A percentile compares a stretch with the other conserved stretches of the same genome.
Evolutionary conservation across 2,329 filamentous ascomycete species (phyloP).

Genomic region (Trichoderma citrinoviride): DNA sequence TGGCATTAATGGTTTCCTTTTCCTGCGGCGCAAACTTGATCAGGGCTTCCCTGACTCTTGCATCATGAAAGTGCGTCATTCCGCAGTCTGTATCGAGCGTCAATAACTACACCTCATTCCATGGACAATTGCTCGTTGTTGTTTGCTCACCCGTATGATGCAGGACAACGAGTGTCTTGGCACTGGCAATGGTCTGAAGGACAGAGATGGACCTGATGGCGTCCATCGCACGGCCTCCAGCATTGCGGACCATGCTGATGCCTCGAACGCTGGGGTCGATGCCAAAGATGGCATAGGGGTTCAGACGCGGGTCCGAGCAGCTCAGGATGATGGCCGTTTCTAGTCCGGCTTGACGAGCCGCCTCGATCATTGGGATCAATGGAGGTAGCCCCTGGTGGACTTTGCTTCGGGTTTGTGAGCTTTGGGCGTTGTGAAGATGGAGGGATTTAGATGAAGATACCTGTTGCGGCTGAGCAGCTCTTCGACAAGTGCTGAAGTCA

Average conservation of each 20-base stretch:
- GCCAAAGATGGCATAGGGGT: background rate
- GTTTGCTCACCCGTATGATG: background rate
- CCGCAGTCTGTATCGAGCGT: background rate
- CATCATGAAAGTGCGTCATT: constrained; percentile 8
- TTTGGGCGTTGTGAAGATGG: background rate
- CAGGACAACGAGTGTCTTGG: constrained; percentile 2
- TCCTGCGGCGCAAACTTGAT: constrained; percentile 4
- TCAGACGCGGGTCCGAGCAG: constrained; percentile 10
- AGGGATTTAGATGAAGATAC: background rate
- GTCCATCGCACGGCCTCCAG: constrained; percentile 7
- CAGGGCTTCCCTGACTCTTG: background rate
- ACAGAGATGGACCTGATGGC: constrained; percentile 1
- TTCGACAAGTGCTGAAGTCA: background rate
- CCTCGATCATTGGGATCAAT: background rate
- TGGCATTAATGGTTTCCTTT: background rate
- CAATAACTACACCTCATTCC: background rate
- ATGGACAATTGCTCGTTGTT: too few species aligned
- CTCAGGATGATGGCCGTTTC: background rate
- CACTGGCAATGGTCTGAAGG: constrained; percentile 1
- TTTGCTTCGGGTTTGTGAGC: background rate
- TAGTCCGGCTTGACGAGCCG: background rate
- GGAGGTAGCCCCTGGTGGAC: background rate
- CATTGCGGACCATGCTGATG: constrained; percentile 7
- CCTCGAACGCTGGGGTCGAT: background rate
- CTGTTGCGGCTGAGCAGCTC: constrained; percentile 6